Evolutionary conservation across 805 yeast species (phyloP), one percentile per base, ranked within the genome.

Genomic region (Myxozyma sirexii): DNA sequence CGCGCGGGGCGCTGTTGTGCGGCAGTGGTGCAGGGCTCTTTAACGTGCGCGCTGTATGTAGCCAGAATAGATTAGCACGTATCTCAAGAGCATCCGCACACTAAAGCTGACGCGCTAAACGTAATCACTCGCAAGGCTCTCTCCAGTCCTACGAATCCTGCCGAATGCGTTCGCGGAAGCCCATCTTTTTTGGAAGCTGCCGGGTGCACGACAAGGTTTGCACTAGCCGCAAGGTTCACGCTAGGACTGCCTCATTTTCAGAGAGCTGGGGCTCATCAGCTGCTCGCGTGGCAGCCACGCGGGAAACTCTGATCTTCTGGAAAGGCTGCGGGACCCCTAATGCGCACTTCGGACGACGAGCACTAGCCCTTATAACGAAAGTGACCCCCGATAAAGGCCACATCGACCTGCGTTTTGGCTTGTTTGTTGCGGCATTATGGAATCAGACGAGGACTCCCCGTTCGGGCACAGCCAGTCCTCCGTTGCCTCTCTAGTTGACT

Each of bases 251-350:
- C 50, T 31, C 50, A 46, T 31, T 13, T 17, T 12, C 26, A 15
- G 35, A 13, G 35, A 46, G 50, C 50, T 27, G 48, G 48, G 48
- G 48, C 48, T 27, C 50, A 8, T 3, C 39, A 21, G 26, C 24
- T n/a, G 43, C 23, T 35, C 48, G 41, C 57, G 54, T 55, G 54
- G 54, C 54, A n/a, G 59, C 59, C 54, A 49, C 51, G 54, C 26
- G 55, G n/a, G 13, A 39, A 19, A 23, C 54, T 10, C 38, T 50
- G 37, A 38, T n/a, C 19, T n/a, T 13, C 37, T 15, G n/a, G 2
- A 2, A 4, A 2, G 21, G 3, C n/a, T 15, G 19, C 21, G 5
- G 21, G n/a, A n/a, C 19, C 3, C 21, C n/a, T n/a, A n/a, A n/a
- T n/a, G n/a, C n/a, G 42, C 42, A 38, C 42, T 38, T 38, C 45